Base-by-base conservation (phyloP, 352 stramenopile genomes). In the Aphanomyces invadans region DNA sequence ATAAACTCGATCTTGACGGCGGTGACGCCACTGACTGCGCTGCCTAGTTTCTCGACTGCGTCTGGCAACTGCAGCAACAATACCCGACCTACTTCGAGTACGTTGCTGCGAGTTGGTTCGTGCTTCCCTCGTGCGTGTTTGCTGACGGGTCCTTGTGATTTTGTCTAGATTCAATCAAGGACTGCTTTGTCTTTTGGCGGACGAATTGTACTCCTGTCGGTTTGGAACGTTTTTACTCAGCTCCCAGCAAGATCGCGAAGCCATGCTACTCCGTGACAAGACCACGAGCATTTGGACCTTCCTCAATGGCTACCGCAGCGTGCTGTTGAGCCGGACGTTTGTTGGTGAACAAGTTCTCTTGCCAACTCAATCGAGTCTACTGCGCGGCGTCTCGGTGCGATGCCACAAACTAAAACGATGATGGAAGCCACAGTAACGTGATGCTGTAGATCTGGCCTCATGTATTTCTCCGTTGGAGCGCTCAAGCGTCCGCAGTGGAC, bases 151-250 rank as follows among this genome's bases (percentile, higher is more conserved):
- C 11, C 19, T 12, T 51, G 12, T 12, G 36, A 17, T 25, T 25
- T 45, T 11, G 19, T 56, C 3, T 57, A 87, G 77, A 46, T 99
- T 99, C 76, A 99, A 98, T 70, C 85, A 96, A 68, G 80, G 79
- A 1, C 55, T 96, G 25, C 71, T 99, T 33, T 76, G 98, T 3
- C 78, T 97, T 62, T 76, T 99, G 25, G 91, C 90, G 0, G 96
- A 99, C 61, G 91, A 98, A 48, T 72, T 99, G 26, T 97, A 99
- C 74, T 98, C 89, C 15, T 98, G 95, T 71, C 93, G 95, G 36
- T 99, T 99, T 72, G 96, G 96, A 17, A 99, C 91, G 15, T 97
- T 99, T 56, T 76, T 99, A 36, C 97, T 97, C 56, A 95, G 99
- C 79, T 98, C 87, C 65, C 96, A 96, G 69, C 90, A 92, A 63